Evolutionary conservation across 495 filamentous ascomycete species (phyloP).

Genomic region (Parathielavia hyrcaniae): DNA sequence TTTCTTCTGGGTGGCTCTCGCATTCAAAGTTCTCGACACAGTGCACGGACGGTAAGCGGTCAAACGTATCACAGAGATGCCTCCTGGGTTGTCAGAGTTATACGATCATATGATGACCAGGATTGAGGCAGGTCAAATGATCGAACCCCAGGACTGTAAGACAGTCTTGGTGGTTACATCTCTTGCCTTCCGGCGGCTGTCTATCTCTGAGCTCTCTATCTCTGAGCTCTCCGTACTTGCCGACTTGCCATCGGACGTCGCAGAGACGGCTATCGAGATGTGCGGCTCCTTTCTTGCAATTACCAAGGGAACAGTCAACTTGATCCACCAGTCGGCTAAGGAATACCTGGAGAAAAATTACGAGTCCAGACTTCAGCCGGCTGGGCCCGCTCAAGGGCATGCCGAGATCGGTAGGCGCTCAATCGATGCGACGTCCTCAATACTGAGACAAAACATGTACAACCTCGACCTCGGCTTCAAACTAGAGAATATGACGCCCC

Average conservation of each 20-base stretch:
- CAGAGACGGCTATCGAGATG: conserved; percentile 15
- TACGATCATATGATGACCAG: conserved; percentile 19
- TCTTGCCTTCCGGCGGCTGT: conserved; percentile 28
- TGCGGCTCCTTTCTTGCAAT: conserved; percentile 33
- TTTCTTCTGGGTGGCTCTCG: conserved; percentile 36
- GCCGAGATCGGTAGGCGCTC: conserved; percentile 27
- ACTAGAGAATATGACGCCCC: conserved; percentile 15
- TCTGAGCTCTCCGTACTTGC: conserved; percentile 27
- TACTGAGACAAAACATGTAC: conserved; percentile 22
- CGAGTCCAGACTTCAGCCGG: not conserved
- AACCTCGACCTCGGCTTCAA: conserved; percentile 5
- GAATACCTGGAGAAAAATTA: conserved; percentile 32
- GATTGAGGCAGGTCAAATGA: conserved; percentile 4
- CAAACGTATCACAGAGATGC: conserved; percentile 11
- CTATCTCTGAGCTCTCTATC: conserved; percentile 6
- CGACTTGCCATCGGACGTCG: conserved; percentile 8
- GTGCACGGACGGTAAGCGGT: conserved; percentile 7
- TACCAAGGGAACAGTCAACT: conserved; percentile 26
- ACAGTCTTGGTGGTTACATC: conserved; percentile 16
- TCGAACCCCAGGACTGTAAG: conserved; percentile 23
- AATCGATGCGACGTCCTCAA: conserved; percentile 22
- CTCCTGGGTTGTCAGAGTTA: conserved; percentile 20
- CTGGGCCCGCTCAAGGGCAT: conserved; percentile 21
- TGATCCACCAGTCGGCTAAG: conserved; percentile 42
- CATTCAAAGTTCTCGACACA: conserved; percentile 16